Evolutionary conservation across 306 rosid species (phyloP).

Genomic region (Corylus heterophylla): DNA sequence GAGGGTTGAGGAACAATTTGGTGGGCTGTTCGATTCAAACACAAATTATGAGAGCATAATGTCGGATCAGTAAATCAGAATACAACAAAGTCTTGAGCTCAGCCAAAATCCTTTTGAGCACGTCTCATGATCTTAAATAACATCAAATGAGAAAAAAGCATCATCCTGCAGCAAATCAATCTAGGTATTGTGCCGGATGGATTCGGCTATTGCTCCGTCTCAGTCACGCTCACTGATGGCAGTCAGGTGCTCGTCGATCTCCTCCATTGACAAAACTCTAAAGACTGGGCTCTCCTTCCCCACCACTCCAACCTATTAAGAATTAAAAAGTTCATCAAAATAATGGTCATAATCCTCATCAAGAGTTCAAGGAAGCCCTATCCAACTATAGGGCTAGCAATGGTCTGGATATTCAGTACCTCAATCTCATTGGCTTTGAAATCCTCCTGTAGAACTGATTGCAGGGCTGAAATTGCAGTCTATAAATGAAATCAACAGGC

Average conservation of each 20-base stretch:
- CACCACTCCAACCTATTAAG: conserved; percentile 89
- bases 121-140: conserved; percentile 21
- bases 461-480: conserved; percentile 98
- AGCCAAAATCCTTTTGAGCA: conserved; percentile 3
- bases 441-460: conserved; percentile 98
- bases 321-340: conserved; percentile 12
- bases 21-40: neutral
- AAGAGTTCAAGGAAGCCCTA: neutral
- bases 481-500: conserved; percentile 26
- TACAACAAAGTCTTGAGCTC: neutral
- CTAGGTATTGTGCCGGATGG: conserved; percentile 3
- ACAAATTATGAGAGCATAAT: neutral
- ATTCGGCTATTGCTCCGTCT: conserved; percentile 16
- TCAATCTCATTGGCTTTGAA: conserved; percentile 96
- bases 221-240: conserved; percentile 98
- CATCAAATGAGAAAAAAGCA: conserved; percentile 4
- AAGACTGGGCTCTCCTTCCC: conserved; percentile 67
- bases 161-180: conserved; percentile 22
- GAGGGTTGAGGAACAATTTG: neutral
- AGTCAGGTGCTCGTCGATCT: conserved; percentile 97
- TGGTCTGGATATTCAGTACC: conserved; percentile 45
- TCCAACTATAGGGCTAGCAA: neutral
- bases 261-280: conserved; percentile 82
- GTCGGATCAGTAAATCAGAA: too few species aligned
- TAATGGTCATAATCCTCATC: neutral